Evolutionary conservation across 148 eudicot species (phyloP).

Genomic region (Dysphania ambrosioides): DNA sequence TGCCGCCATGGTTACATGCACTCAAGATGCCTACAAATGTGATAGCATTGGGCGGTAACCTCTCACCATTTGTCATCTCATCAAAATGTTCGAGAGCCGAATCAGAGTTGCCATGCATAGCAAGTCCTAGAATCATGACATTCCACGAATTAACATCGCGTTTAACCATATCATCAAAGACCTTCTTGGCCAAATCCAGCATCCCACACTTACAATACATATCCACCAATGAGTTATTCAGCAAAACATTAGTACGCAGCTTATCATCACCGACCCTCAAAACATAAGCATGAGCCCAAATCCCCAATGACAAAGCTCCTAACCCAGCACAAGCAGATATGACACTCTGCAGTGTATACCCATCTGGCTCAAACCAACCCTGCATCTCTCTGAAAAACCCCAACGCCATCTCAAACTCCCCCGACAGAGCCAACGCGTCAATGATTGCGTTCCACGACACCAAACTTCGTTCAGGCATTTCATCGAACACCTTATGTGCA

Average conservation of each 20-base stretch:
- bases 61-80: constrained; percentile 42
- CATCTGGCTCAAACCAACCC: constrained; percentile 54
- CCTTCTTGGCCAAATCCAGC: constrained; percentile 48
- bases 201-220: constrained; percentile 79
- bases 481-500: constrained; percentile 58
- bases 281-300: constrained; percentile 73
- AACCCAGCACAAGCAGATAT: constrained; percentile 63
- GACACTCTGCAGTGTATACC: constrained; percentile 59
- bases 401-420: constrained; percentile 62
- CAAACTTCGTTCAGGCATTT: constrained; percentile 62
- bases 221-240: constrained; percentile 55
- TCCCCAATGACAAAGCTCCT: constrained; percentile 57
- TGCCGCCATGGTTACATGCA: constrained; percentile 69
- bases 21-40: constrained; percentile 65
- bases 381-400: constrained; percentile 47
- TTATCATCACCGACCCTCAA: constrained; percentile 33
- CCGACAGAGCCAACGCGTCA: constrained; percentile 49
- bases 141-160: constrained; percentile 74
- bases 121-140: constrained; percentile 60
- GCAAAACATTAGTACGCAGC: constrained; percentile 32
- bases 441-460: constrained; percentile 76
- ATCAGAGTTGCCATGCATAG: constrained; percentile 49
- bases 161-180: constrained; percentile 50
- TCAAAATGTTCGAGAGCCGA: constrained; percentile 45
- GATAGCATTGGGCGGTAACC: constrained; percentile 56